A percentile compares a stretch with the other conserved stretches of the same genome.
These are phyloP conservation scores for Turritis glabra DNA, from an alignment of 345 rosid genomes.

Conservation along the genomic window DNA sequence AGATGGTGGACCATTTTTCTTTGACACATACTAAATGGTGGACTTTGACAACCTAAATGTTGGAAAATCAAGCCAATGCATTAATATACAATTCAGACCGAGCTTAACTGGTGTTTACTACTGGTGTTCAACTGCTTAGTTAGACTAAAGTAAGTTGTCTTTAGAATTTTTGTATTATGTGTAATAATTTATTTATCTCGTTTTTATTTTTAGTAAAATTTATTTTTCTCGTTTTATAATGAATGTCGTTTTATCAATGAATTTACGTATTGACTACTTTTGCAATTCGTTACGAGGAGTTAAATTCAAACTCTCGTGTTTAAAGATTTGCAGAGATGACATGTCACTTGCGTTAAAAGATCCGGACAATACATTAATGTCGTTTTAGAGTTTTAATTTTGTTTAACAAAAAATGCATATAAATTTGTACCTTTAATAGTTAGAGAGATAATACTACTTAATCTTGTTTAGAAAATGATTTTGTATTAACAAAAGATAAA, in stretches of 20 bases:
- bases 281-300: not conserved
- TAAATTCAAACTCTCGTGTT: not conserved
- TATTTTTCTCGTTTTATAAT: not conserved
- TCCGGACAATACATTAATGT: too few relatives aligned
- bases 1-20: not conserved
- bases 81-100: not conserved
- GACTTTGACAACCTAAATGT: not conserved
- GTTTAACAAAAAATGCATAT: too few relatives aligned
- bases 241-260: too few relatives aligned
- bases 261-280: not conserved
- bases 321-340: too few relatives aligned
- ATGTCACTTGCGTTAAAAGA: too few relatives aligned
- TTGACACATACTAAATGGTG: not conserved
- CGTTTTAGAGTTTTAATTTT: too few relatives aligned
- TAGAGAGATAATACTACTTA: too few relatives aligned
- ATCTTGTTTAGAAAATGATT: not conserved
- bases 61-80: constrained; percentile 2
- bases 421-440: too few relatives aligned
- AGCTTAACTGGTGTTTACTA: not conserved
- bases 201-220: too few relatives aligned
- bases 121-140: not conserved
- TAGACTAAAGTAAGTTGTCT: not conserved
- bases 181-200: not conserved
- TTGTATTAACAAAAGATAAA: not conserved
- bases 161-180: not conserved